Evolutionary conservation across 2,329 filamentous ascomycete species (phyloP), one percentile per base, ranked within the genome.

Genomic region (Penicillium sp.): DNA sequence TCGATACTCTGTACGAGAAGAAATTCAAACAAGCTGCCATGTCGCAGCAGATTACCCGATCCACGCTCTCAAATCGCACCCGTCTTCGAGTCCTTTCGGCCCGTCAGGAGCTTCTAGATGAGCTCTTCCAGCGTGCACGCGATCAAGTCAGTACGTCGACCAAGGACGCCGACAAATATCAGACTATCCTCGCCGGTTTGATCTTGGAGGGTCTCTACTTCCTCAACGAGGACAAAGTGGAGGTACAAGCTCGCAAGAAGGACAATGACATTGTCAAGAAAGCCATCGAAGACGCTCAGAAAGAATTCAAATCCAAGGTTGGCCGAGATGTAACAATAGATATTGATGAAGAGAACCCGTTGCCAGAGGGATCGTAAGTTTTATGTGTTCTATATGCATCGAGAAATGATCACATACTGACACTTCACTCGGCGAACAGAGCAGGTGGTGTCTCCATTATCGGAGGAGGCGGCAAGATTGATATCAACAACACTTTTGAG

Each of bases 11-110:
- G 66, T 99, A 97, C 83, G 90, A 93, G 79, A 97, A 96, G 86
- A 97, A 97, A 81, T 95, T 95, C 85, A 99, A 97, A 83, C 90
- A 96, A 79, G 93, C 94, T 68, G 85, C 89, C 80, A 96, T 97
- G 90, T 93, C 91, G 62, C 94, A 97, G 83, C 94, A 99, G 80
- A 97, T 97, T 79, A 96, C 92, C 63, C 90, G 90, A 71, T 97
- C 92, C 62, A 97, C 92, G 61, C 87, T 97, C 61, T 84, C 92
- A 78, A 99, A 99, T 83, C 96, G 96, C 83, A 94, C 90, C 58
- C 86, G 94, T 60, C 86, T 99, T 75, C 88, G 88, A 72, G 88
- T 99, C 56, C 86, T 99, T 58, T 83, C 83, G 62, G 89, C 91
- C 58, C 85, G 92, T 67, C 94, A 99, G 81, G 88, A 93, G 76